These are phyloP conservation scores for Dendrocalamus sinicus DNA, from an alignment of 176 grass and related monocot genomes.

Conservation along the genomic window DNA sequence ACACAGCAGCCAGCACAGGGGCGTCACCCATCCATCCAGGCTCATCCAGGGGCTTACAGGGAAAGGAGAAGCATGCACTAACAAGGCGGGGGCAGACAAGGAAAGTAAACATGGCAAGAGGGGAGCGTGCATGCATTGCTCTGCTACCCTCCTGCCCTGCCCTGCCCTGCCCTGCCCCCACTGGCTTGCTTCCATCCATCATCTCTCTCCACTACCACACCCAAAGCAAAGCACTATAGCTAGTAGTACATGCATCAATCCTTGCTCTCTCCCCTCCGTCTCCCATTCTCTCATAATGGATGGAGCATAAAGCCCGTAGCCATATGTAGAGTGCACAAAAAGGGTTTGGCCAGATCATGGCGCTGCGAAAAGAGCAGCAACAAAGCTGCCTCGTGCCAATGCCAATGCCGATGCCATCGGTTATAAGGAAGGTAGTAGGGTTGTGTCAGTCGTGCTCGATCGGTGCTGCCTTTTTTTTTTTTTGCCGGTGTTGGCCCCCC, in stretches of 20 bases:
- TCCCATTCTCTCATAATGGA: constrained; percentile 69
- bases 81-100: neutral
- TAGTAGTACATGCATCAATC: neutral
- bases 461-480: constrained; percentile 14
- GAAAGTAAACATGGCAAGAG: constrained; percentile 6
- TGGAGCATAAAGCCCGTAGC: constrained; percentile 61
- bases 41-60: constrained; percentile 1
- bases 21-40: neutral
- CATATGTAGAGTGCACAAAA: constrained; percentile 54
- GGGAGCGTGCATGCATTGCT: constrained; percentile 12
- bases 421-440: constrained; percentile 25
- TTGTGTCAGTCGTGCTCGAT: constrained; percentile 38
- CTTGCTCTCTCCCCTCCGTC: neutral
- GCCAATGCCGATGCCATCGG: constrained; percentile 11
- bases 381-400: constrained; percentile 34
- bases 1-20: neutral
- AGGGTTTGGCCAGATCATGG: constrained; percentile 62
- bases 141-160: neutral
- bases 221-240: constrained; percentile 36
- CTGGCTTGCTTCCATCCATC: neutral
- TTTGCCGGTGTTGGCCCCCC: neutral
- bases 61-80: neutral
- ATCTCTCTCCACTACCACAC: constrained; percentile 28
- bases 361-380: constrained; percentile 47
- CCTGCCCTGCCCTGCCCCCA: neutral